Conservation (phyloP, 371 early-diverging fungal genomes). For the Zychaea mexicana region DNA sequence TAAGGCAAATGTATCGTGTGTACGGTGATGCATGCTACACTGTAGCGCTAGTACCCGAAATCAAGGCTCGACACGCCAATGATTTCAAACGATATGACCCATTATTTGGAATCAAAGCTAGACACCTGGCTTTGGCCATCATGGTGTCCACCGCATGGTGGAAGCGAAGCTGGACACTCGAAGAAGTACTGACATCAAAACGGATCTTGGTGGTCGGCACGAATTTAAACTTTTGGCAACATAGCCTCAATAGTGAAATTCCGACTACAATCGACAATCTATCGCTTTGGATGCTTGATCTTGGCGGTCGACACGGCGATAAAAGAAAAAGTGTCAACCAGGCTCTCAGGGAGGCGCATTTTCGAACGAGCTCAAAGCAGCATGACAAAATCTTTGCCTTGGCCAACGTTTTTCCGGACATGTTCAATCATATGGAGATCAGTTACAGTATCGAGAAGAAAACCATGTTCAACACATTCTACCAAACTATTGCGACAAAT, state of each 20-base stretch:
- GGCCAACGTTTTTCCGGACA: neutral
- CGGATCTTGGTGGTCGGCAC: neutral
- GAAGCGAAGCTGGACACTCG: neutral
- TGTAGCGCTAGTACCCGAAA: too few relatives aligned
- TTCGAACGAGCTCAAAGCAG: neutral
- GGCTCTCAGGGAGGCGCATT: neutral
- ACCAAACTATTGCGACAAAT: neutral
- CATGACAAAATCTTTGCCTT: neutral
- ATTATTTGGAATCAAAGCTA: too few relatives aligned
- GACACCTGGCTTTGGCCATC: neutral
- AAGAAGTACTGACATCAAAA: neutral
- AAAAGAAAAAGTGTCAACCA: neutral
- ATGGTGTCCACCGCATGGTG: neutral
- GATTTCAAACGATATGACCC: neutral
- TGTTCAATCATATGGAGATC: neutral
- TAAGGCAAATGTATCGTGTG: too few relatives aligned
- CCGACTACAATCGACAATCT: neutral
- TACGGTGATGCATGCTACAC: too few relatives aligned
- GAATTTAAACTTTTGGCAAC: neutral
- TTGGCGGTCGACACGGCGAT: neutral
- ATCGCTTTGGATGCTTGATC: neutral
- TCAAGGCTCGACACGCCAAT: too few relatives aligned
- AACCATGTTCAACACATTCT: neutral
- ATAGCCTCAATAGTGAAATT: neutral
- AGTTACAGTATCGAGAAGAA: neutral